Evolutionary conservation across 805 yeast species (phyloP).

Genomic region (Grigorovia jiainica): DNA sequence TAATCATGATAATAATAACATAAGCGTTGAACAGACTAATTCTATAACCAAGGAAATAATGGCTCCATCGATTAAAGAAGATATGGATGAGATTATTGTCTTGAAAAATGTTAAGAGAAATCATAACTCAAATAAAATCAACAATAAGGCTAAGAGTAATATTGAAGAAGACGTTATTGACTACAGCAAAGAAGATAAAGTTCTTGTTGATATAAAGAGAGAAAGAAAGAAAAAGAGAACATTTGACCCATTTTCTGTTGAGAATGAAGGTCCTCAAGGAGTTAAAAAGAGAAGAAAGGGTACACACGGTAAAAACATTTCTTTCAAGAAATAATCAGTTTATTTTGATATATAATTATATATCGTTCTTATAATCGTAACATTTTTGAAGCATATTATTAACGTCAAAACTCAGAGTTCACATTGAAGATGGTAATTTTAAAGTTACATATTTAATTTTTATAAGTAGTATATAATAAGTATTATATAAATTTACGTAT

Average conservation of each 20-base stretch:
- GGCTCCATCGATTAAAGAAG: conserved; percentile 10
- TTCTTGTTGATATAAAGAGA: conserved; percentile 23
- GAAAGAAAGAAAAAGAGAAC: conserved; percentile 32
- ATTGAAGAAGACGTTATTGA: conserved; percentile 29
- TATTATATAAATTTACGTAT: too few relatives aligned
- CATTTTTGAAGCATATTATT: too few relatives aligned
- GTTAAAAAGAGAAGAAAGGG: conserved; percentile 34
- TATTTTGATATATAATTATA: neutral
- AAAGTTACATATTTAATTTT: too few relatives aligned
- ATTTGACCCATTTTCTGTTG: conserved; percentile 52
- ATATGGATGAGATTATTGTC: conserved; percentile 33
- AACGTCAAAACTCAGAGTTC: too few relatives aligned
- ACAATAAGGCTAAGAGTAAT: conserved; percentile 1
- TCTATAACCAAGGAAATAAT: conserved; percentile 1
- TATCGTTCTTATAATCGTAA: neutral
- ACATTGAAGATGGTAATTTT: too few relatives aligned
- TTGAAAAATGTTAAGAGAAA: conserved; percentile 25
- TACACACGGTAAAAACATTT: conserved; percentile 21
- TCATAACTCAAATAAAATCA: conserved; percentile 5
- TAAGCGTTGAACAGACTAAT: neutral
- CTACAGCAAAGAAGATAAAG: conserved; percentile 35
- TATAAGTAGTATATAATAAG: too few relatives aligned
- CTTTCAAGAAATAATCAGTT: conserved; percentile 19
- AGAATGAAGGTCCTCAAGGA: conserved; percentile 42
- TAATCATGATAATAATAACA: too few relatives aligned